Percentiles rank a stretch among this genome's conserved stretches.
Evolutionary conservation across 768 basidiomycete species (phyloP).

Genomic region (Mycena floridula): DNA sequence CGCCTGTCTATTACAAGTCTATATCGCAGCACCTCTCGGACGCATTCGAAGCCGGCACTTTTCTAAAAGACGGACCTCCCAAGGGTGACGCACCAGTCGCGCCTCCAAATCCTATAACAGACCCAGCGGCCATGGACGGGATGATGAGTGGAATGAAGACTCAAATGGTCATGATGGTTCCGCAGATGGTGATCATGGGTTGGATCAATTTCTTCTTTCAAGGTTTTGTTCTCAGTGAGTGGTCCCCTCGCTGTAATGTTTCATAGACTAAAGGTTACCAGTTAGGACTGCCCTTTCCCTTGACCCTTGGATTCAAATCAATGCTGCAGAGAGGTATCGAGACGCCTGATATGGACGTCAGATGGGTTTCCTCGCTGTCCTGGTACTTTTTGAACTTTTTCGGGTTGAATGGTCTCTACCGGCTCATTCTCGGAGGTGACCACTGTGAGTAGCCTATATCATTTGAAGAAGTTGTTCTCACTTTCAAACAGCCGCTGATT

Average conservation of each 20-base stretch:
- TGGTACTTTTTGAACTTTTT: slow-evolving; percentile 99
- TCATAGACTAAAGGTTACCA: slow-evolving; percentile 26
- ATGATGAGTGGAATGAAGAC: slow-evolving; percentile 99
- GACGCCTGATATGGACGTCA: slow-evolving; percentile 94
- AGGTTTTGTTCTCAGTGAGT: slow-evolving; percentile 94
- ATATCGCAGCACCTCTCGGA: slow-evolving; percentile 71
- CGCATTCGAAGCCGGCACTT: slow-evolving; percentile 69
- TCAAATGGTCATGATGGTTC: slow-evolving; percentile 99
- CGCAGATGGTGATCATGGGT: slow-evolving; percentile 98
- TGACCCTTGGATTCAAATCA: slow-evolving; percentile 95
- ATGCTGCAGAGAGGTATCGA: slow-evolving; percentile 97
- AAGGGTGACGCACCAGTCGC: slow-evolving; percentile 50
- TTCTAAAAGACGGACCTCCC: slow-evolving; percentile 81
- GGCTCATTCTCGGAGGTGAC: slow-evolving; percentile 84
- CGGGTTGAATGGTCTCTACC: slow-evolving; percentile 93
- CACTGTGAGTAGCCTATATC: slow-evolving; percentile 54
- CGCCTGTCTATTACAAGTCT: slow-evolving; percentile 62
- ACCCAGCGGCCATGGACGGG: slow-evolving; percentile 91
- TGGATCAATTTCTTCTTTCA: slow-evolving; percentile 99
- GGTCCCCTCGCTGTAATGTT: not conserved
- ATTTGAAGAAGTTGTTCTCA: slow-evolving; percentile 6
- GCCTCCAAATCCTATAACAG: slow-evolving; percentile 79
- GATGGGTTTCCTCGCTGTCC: slow-evolving; percentile 97
- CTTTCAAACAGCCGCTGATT: slow-evolving; percentile 59
- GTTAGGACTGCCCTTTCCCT: slow-evolving; percentile 95